Conservation (phyloP, 78 protist genomes). For the Pigoraptor vietnamica region DNA sequence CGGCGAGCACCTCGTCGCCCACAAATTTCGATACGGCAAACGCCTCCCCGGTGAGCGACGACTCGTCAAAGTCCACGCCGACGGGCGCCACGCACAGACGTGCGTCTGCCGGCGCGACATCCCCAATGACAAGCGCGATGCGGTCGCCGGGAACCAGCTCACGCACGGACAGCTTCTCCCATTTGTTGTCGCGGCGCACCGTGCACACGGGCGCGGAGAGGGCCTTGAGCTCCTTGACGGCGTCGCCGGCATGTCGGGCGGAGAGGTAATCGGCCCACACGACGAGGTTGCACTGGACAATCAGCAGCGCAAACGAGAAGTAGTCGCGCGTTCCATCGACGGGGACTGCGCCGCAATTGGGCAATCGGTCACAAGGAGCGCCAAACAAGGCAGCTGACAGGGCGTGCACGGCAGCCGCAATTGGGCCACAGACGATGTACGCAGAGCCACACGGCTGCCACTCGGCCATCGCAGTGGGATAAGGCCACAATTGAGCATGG, state of each 20-base stretch:
- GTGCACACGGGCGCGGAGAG: conserved; percentile 48
- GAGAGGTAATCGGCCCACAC: no score
- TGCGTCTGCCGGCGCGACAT: conserved; percentile 77
- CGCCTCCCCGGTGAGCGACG: conserved; percentile 37
- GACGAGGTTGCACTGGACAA: no score
- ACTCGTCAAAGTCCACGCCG: not conserved
- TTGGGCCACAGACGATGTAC: no score
- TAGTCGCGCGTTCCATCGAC: no score
- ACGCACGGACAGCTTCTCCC: conserved; percentile 29
- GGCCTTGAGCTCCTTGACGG: conserved; percentile 72
- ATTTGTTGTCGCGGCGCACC: conserved; percentile 57
- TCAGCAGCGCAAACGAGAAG: no score
- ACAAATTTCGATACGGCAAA: conserved; percentile 54
- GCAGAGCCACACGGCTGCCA: no score
- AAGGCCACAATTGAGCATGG: no score
- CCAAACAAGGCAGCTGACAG: no score
- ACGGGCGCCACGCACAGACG: conserved; percentile 7
- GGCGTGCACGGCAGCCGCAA: no score
- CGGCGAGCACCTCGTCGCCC: conserved; percentile 64
- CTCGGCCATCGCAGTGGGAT: no score
- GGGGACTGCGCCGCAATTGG: no score
- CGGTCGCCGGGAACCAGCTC: conserved; percentile 84
- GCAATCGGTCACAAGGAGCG: no score
- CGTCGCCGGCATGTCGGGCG: conserved; percentile 84
- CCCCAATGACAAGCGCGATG: conserved; percentile 66